Evolutionary conservation across 2,329 filamentous ascomycete species (phyloP), one percentile per base, ranked within the genome.

Genomic region (Colletotrichum magnum): DNA sequence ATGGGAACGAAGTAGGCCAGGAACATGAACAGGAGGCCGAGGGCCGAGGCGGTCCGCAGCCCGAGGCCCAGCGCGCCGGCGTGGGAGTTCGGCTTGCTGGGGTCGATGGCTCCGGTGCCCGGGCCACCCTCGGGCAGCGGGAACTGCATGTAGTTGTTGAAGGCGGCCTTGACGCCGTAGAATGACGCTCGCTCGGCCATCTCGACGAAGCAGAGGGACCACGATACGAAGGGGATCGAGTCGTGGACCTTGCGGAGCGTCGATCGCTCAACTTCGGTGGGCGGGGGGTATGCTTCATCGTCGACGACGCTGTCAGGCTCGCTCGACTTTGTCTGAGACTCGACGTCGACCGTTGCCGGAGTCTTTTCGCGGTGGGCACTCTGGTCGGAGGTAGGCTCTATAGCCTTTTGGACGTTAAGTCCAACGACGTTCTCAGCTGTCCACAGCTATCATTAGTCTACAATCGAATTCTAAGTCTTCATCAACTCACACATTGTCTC

Each of bases 141-240:
- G 10, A 87, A 86, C 73, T 91, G 87, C 74, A 92, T 85, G 73
- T 86, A 92, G 75, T 92, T 92, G 71, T 82, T 83, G 75, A 90
- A 89, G 7, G 83, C 73, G 0, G 84, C 85, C 70, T 86, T 82
- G 6, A 85, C 81, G 69, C 88, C 88, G 74, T 89, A 89, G 80
- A 87, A 90, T 0, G 87, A 89, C 3, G 88, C 88, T 63, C 89
- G 81, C 74, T 91, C 89, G 63, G 86, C 87, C 69, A 90, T 87
- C 71, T 90, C 89, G 48, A 90, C 87, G 6, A 86, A 72, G 70
- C 88, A 90, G 36, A 90, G 84, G 3, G 87, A 74, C 72, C 88
- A 91, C n/a, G 87, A 84, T 4, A 86, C 79, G 13, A 79, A 66
- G 1, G 88, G 87, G 2, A 90, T 80, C 2, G 73, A 78, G 48